Evolutionary conservation across 345 rosid species (phyloP).

Genomic region (Hibiscus trionum): DNA sequence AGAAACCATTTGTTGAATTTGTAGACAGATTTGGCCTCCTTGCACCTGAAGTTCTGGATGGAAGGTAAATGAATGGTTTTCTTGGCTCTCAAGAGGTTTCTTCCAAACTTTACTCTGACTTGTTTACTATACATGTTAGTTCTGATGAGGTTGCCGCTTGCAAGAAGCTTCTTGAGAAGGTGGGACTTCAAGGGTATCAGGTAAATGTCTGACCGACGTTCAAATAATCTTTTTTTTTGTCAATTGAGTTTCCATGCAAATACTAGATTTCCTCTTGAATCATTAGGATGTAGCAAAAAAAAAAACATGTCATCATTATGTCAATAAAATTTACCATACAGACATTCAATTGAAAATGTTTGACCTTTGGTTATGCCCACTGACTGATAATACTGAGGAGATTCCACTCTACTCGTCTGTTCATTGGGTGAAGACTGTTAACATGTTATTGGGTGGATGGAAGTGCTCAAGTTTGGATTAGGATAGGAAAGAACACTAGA

Average conservation of each 20-base stretch:
- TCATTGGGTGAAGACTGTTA: not conserved
- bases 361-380: not conserved
- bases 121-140: not conserved
- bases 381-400: not conserved
- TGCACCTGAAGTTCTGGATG: not conserved
- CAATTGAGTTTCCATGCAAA: not conserved
- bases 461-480: not conserved
- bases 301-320: not conserved
- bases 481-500: not conserved
- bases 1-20: not conserved
- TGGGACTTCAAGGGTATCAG: not conserved
- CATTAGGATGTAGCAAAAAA: not conserved
- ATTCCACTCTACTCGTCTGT: not conserved
- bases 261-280: not conserved
- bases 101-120: not conserved
- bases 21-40: not conserved
- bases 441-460: too few species aligned
- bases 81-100: constrained; percentile 6
- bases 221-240: not conserved
- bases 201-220: not conserved
- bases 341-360: not conserved
- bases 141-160: not conserved
- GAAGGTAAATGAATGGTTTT: constrained; percentile 41
- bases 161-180: not conserved
- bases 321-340: not conserved